phyloP scores from a whole-genome alignment of 495 filamentous ascomycete species.

The Annulohypoxylon stygium region DNA sequence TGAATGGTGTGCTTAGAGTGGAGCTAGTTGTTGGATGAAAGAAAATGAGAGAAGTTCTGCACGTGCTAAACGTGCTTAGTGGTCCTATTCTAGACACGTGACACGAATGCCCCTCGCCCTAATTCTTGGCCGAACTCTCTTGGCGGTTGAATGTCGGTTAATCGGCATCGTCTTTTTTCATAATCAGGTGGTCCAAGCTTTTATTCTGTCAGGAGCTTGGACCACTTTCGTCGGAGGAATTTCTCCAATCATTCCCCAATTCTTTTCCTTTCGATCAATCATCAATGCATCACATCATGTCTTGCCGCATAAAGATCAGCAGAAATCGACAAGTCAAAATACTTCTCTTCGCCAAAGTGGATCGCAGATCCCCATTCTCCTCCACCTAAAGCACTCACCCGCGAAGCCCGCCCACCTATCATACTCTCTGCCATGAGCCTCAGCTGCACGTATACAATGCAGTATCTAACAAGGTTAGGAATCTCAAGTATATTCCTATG shows the following conservation, averaged over 20 bases:
- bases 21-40: not conserved
- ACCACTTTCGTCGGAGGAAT: slow-evolving; percentile 13
- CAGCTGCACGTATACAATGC: slow-evolving; percentile 7
- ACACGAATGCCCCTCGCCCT: slow-evolving; percentile 14
- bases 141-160: slow-evolving; percentile 44
- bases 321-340: slow-evolving; percentile 18
- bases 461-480: not conserved
- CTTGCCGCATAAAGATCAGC: slow-evolving; percentile 28
- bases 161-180: slow-evolving; percentile 21
- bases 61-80: slow-evolving; percentile 31
- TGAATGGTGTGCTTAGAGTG: slow-evolving; percentile 17
- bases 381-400: slow-evolving; percentile 8
- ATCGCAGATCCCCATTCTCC: not conserved
- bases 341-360: not conserved
- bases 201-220: not conserved
- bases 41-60: slow-evolving; percentile 1
- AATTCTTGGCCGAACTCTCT: slow-evolving; percentile 30
- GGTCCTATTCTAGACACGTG: slow-evolving; percentile 32
- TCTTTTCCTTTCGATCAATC: slow-evolving; percentile 26
- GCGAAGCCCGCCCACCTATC: slow-evolving; percentile 14
- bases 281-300: slow-evolving; percentile 25
- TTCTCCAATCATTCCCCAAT: slow-evolving; percentile 9
- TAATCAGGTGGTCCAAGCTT: not conserved
- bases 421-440: slow-evolving; percentile 12
- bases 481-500: not conserved